These are phyloP conservation scores for Parmales sp. DNA, from an alignment of 108 stramenopile species.

Conservation along the genomic window DNA sequence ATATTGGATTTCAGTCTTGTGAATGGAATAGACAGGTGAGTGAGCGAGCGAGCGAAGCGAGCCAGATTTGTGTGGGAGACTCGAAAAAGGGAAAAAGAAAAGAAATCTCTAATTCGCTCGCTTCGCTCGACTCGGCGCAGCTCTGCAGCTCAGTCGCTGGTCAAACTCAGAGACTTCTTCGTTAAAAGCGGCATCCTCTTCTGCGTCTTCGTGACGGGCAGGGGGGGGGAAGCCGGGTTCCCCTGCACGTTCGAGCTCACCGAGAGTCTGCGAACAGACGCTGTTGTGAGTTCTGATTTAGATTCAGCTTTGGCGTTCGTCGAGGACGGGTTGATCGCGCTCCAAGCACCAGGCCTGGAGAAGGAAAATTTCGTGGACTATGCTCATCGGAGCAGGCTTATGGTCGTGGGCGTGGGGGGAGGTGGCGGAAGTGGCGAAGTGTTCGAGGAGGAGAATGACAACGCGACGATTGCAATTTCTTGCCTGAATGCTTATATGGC, in stretches of 20 bases:
- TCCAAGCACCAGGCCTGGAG: background rate
- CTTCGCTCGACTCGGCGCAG: too few species aligned
- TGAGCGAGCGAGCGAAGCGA: too few species aligned
- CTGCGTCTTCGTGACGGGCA: background rate
- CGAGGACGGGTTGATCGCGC: background rate
- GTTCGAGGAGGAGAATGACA: background rate
- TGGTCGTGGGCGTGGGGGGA: background rate
- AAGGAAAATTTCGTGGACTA: background rate
- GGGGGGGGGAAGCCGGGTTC: background rate
- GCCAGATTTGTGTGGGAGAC: too few species aligned
- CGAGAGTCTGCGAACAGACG: too few species aligned
- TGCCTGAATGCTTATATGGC: background rate
- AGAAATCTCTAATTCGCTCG: too few species aligned
- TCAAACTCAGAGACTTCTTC: background rate
- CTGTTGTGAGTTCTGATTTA: background rate
- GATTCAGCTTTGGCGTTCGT: background rate
- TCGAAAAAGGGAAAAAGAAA: too few species aligned
- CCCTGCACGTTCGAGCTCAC: background rate
- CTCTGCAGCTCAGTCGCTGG: background rate
- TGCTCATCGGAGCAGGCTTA: background rate
- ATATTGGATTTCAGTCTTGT: constrained; percentile 57
- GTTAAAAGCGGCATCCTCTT: background rate
- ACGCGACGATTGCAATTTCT: background rate
- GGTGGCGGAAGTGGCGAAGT: background rate
- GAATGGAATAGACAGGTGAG: constrained; percentile 52